Percentiles rank a stretch among this genome's conserved stretches.
These are phyloP conservation scores for Podospora tetraspora DNA, from an alignment of 495 filamentous ascomycete genomes.

Conservation along the genomic window DNA sequence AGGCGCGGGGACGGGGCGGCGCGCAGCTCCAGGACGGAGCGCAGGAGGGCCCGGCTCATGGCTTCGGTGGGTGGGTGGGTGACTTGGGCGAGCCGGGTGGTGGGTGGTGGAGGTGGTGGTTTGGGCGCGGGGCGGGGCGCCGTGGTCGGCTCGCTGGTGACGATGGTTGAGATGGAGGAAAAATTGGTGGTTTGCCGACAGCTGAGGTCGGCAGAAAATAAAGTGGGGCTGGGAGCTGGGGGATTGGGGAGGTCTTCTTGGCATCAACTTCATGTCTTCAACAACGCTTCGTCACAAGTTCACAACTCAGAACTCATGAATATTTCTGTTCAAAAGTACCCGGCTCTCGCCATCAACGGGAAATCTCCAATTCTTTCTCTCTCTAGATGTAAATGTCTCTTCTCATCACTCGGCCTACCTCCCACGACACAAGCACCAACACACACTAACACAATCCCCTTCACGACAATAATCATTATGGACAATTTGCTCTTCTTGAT, in stretches of 20 bases:
- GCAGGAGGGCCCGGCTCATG: constrained; percentile 44
- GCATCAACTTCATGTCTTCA: background rate
- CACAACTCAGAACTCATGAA: background rate
- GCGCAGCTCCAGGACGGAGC: constrained; percentile 46
- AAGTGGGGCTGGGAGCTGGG: background rate
- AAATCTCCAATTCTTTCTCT: background rate
- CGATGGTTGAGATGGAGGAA: constrained; percentile 14
- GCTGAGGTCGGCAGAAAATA: constrained; percentile 14
- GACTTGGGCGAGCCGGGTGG: background rate
- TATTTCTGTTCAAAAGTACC: background rate
- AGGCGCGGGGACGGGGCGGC: constrained; percentile 31
- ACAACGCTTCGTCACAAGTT: background rate
- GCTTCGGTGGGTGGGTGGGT: background rate
- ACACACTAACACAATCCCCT: background rate
- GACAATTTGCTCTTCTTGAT: background rate
- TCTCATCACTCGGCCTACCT: no score
- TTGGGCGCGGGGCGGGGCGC: background rate
- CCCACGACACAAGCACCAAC: background rate
- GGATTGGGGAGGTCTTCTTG: background rate
- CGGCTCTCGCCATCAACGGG: background rate
- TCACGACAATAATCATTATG: background rate
- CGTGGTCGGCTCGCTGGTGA: background rate
- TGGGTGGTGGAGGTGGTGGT: background rate
- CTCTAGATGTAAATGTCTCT: background rate
- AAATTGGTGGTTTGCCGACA: constrained; percentile 13